phyloP scores from a whole-genome alignment of 2,329 filamentous ascomycete genomes.

The Emmonsia crescens region DNA sequence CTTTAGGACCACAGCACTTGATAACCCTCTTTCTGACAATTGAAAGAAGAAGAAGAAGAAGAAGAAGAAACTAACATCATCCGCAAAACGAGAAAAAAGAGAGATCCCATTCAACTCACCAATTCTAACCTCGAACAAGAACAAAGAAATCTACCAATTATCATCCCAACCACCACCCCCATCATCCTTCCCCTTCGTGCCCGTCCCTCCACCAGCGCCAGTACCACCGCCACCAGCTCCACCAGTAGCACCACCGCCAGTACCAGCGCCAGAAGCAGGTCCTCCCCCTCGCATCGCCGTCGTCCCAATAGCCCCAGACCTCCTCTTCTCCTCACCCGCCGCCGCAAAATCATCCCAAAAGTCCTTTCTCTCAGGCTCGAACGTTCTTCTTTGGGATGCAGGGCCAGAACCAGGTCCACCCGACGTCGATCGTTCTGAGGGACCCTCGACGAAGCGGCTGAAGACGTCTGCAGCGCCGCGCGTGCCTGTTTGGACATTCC shows the following conservation, averaged over 20 bases:
- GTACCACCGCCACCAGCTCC: neutral
- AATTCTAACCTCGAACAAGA: neutral
- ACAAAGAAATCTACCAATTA: constrained; percentile 26
- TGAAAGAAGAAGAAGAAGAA: neutral
- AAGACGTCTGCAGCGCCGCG: constrained; percentile 68
- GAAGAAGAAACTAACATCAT: neutral
- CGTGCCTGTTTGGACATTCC: constrained; percentile 54
- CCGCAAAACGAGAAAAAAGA: neutral
- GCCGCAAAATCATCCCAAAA: constrained; percentile 90
- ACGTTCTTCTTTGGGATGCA: constrained; percentile 37
- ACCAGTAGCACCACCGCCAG: constrained; percentile 3
- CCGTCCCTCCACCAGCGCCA: constrained; percentile 6
- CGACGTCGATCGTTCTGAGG: constrained; percentile 25
- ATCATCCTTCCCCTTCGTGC: constrained; percentile 35
- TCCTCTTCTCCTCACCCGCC: constrained; percentile 37
- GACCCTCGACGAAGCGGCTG: constrained; percentile 77
- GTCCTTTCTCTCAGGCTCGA: constrained; percentile 59
- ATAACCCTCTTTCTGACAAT: neutral
- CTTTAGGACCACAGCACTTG: too few relatives aligned
- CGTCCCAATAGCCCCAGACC: constrained; percentile 48
- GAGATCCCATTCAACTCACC: neutral
- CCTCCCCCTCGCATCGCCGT: constrained; percentile 47
- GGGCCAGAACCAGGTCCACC: constrained; percentile 30
- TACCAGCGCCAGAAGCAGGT: constrained; percentile 3
- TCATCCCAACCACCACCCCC: constrained; percentile 41